phyloP scores from a whole-genome alignment of 2,329 filamentous ascomycete species.

The Ceratocystis colombiana region DNA sequence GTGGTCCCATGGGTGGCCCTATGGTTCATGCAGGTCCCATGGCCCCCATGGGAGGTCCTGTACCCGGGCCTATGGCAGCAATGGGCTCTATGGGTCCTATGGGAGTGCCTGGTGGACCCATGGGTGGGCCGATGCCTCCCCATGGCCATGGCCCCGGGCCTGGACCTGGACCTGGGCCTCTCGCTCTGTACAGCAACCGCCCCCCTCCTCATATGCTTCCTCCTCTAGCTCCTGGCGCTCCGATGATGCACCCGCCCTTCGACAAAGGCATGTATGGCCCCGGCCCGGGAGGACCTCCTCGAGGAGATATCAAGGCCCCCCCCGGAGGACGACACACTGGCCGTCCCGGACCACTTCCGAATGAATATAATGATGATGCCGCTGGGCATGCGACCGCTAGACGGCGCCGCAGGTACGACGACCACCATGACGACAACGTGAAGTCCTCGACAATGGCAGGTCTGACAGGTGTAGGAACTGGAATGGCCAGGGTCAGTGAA shows the following conservation, averaged over 20 bases:
- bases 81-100: conserved; percentile 21
- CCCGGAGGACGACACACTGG: conserved; percentile 19
- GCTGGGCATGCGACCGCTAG: conserved; percentile 23
- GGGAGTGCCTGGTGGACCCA: conserved; percentile 18
- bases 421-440: conserved; percentile 21
- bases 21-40: neutral
- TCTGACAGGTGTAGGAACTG: conserved; percentile 38
- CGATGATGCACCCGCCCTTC: conserved; percentile 19
- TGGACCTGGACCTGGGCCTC: conserved; percentile 1
- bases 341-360: conserved; percentile 17
- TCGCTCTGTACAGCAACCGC: conserved; percentile 21
- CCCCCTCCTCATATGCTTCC: conserved; percentile 20
- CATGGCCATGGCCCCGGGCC: conserved; percentile 10
- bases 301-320: conserved; percentile 21
- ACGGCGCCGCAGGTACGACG: conserved; percentile 25
- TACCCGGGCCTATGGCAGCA: conserved; percentile 9
- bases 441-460: conserved; percentile 41
- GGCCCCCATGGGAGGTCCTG: conserved; percentile 13
- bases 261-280: conserved; percentile 22
- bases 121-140: conserved; percentile 17
- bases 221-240: conserved; percentile 12
- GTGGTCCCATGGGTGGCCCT: neutral
- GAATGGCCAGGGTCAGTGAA: conserved; percentile 40
- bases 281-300: conserved; percentile 23
- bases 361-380: conserved; percentile 25